Conservation (phyloP, 164 flowering plant genomes). For the Umbilicus rupestris region DNA sequence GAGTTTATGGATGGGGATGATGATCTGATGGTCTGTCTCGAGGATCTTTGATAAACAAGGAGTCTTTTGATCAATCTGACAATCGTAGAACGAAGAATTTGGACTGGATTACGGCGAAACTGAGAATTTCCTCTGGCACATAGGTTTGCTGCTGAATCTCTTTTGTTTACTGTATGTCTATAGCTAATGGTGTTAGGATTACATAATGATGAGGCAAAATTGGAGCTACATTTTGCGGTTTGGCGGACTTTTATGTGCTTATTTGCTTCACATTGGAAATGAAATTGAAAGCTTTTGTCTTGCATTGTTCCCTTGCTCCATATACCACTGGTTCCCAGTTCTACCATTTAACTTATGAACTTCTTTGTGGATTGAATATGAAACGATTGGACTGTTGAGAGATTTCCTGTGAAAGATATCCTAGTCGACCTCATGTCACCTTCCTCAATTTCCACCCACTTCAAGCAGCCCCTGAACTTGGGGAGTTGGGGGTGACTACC, state of each 20-base stretch:
- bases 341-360: too few relatives aligned
- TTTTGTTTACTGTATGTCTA: neutral
- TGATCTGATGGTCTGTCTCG: conserved; percentile 16
- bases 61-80: neutral
- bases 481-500: too few relatives aligned
- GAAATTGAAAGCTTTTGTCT: neutral
- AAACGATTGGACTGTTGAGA: too few relatives aligned
- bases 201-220: neutral
- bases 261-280: neutral
- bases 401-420: too few relatives aligned
- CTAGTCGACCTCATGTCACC: too few relatives aligned
- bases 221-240: neutral
- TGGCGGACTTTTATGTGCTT: neutral
- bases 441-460: too few relatives aligned
- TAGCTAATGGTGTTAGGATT: neutral
- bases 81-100: neutral
- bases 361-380: too few relatives aligned
- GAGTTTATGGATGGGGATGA: conserved; percentile 18
- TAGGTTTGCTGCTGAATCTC: neutral
- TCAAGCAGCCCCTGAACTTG: too few relatives aligned
- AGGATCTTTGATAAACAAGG: neutral
- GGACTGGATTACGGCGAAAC: neutral
- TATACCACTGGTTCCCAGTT: too few relatives aligned
- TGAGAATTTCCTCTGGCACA: neutral
- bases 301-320: neutral